phyloP scores from a whole-genome alignment of 2,329 filamentous ascomycete species.

The Nemania sp. region DNA sequence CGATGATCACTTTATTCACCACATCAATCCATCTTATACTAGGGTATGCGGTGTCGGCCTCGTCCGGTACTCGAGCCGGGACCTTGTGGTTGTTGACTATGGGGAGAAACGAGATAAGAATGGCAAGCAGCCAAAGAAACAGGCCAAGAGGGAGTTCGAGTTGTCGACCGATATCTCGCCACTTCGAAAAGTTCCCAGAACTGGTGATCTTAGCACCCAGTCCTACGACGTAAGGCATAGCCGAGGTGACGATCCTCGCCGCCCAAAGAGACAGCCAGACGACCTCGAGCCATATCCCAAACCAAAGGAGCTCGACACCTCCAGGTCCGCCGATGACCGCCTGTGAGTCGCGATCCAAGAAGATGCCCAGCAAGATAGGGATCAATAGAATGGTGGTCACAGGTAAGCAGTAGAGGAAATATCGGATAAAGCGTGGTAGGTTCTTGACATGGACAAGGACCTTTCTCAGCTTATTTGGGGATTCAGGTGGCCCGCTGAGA shows the following conservation, averaged over 20 bases:
- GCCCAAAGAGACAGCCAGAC: conserved; percentile 92
- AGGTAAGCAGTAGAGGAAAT: conserved; percentile 73
- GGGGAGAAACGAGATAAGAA: conserved; percentile 83
- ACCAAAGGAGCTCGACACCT: conserved; percentile 83
- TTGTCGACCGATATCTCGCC: conserved; percentile 84
- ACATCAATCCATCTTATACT: conserved; percentile 72
- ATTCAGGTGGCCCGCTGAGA: conserved; percentile 50
- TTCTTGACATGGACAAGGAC: conserved; percentile 60
- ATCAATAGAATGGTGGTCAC: conserved; percentile 67
- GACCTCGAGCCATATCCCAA: conserved; percentile 92
- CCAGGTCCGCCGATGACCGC: conserved; percentile 67
- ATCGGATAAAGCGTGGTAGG: conserved; percentile 68
- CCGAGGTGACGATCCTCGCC: conserved; percentile 58
- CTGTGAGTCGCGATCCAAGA: conserved; percentile 52
- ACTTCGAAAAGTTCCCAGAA: conserved; percentile 89
- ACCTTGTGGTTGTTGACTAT: conserved; percentile 69
- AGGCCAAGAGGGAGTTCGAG: conserved; percentile 83
- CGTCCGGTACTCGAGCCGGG: conserved; percentile 39
- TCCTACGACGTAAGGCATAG: conserved; percentile 54
- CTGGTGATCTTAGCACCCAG: conserved; percentile 70
- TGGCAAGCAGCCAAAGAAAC: conserved; percentile 90
- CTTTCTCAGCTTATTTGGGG: conserved; percentile 63
- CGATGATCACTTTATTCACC: conserved; percentile 84
- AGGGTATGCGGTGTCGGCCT: conserved; percentile 51
- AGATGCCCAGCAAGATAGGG: conserved; percentile 67